Conservation (phyloP, 225 moss, liverwort and hornwort genomes). For the Marchantia polymorpha region DNA sequence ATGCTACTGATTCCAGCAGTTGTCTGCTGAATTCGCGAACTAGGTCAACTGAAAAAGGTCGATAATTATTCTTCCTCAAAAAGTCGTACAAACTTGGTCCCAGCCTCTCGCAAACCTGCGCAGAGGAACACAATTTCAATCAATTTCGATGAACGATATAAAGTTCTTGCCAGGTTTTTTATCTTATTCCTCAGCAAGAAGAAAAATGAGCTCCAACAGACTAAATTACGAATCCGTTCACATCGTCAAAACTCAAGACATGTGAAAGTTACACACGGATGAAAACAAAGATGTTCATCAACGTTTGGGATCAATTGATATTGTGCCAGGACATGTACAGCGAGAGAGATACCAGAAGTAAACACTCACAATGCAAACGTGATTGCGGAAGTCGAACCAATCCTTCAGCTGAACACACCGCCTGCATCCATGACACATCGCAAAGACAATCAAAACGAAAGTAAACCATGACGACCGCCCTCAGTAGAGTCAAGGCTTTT, state of each 20-base stretch:
- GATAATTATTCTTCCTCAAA: slow-evolving; percentile 85
- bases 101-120: slow-evolving; percentile 89
- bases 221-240: no score
- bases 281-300: no score
- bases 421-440: slow-evolving; percentile 47
- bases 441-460: background rate
- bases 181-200: background rate
- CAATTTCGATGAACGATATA: background rate
- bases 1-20: slow-evolving; percentile 94
- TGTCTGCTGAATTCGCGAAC: slow-evolving; percentile 93
- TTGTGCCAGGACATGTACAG: no score
- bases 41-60: slow-evolving; percentile 90
- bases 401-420: slow-evolving; percentile 93
- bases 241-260: no score
- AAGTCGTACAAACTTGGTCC: slow-evolving; percentile 97
- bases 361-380: slow-evolving; percentile 85
- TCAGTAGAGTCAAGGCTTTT: slow-evolving; percentile 21
- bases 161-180: background rate
- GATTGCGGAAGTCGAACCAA: slow-evolving; percentile 98
- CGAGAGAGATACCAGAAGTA: background rate
- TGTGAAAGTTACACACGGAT: no score
- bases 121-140: background rate
- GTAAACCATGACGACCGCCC: background rate
- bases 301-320: no score
- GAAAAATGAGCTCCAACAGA: background rate